Evolutionary conservation across 306 rosid genomes (phyloP).

Genomic region (apple (Malus domestica)): DNA sequence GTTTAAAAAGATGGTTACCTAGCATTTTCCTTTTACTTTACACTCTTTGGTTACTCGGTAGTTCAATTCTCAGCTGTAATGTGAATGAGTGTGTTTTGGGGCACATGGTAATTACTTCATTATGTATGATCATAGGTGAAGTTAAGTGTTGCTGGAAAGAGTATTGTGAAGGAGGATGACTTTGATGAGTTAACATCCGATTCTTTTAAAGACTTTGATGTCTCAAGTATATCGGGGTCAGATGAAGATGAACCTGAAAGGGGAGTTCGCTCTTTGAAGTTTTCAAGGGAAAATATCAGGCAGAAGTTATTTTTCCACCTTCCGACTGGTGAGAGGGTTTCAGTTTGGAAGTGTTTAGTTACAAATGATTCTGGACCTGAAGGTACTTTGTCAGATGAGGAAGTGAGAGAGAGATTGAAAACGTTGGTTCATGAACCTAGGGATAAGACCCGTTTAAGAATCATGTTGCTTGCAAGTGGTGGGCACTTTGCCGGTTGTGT

Average conservation of each 20-base stretch:
- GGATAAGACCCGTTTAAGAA: conserved; percentile 53
- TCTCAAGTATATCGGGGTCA: conserved; percentile 94
- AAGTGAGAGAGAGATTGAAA: conserved; percentile 51
- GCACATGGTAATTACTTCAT: neutral
- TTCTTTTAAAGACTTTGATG: conserved; percentile 71
- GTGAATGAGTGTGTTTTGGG: neutral
- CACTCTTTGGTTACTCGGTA: neutral
- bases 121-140: conserved; percentile 58
- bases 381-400: conserved; percentile 25
- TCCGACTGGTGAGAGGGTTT: conserved; percentile 58
- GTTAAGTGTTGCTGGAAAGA: conserved; percentile 79
- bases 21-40: neutral
- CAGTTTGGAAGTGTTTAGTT: conserved; percentile 74
- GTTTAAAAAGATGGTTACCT: too few relatives aligned
- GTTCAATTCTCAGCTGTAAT: neutral
- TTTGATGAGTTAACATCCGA: conserved; percentile 80
- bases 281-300: conserved; percentile 30
- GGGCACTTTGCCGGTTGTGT: conserved; percentile 97
- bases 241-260: conserved; percentile 62
- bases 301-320: conserved; percentile 52
- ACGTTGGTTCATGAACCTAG: conserved; percentile 53
- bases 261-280: conserved; percentile 26
- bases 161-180: conserved; percentile 84
- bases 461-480: conserved; percentile 82
- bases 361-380: conserved; percentile 48